Evolutionary conservation across 2,329 filamentous ascomycete genomes (phyloP), one percentile per base, ranked within the genome.

Genomic region (Ophiobolus disseminans): DNA sequence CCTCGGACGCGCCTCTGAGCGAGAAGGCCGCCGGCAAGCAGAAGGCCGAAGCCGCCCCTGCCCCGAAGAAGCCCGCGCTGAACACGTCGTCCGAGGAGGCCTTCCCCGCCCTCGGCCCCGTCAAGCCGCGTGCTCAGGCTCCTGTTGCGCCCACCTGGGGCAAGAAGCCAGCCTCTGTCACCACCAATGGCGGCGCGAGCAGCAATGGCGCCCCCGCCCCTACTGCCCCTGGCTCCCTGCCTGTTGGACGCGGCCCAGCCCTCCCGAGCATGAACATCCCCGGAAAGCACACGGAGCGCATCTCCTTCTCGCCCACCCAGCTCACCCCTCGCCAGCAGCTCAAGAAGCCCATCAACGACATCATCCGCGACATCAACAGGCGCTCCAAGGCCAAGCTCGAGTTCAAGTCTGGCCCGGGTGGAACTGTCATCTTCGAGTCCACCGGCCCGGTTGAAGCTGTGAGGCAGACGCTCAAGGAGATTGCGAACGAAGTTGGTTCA

Each of bases 341-440:
- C 66, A 95, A 89, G 80, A 90, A 90, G 62, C 90, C 93, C 6
- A 81, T 97, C 41, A 80, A 85, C 23, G 93, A 97, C 60, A 87
- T 94, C 58, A 79, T 97, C 68, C 89, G 90, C 70, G 91, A 97
- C 58, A 90, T 97, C 76, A 97, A 96, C 77, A 90, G 88, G 75
- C 90, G 88, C 69, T 96, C 90, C 52, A 91, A 93, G 70, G 91
- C 92, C 49, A 90, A 86, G 61, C 85, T 99, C 60, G 87, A 88
- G 60, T 87, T 92, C 81, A 84, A 84, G 49, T 83, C 84, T 50
- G 85, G 86, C n/a, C 82, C 86, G 55, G 86, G 84, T 56, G 90
- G 89, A 17, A 82, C 83, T 28, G 80, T 91, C 61, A 86, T 87
- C 62, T 95, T 99, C 68, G 89, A 93, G 73, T 91, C 91, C 38